A percentile compares a stretch with the other conserved stretches of the same genome.
phyloP scores from a whole-genome alignment of 1,284 basidiomycete genomes.

The Ceratobasidium sp. region DNA sequence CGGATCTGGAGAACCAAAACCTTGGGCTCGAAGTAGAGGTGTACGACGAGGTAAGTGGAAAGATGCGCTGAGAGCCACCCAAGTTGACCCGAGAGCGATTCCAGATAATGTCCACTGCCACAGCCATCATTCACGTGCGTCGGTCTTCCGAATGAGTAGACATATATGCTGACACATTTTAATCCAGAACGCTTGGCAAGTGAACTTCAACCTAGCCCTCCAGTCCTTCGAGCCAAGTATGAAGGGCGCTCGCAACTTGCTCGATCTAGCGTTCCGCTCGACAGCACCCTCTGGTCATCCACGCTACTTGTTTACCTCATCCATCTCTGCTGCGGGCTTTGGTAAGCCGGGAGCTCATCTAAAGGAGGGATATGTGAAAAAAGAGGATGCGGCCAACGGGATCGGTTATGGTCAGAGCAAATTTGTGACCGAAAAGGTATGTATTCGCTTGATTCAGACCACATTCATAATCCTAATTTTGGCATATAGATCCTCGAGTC shows the following conservation, averaged over 20 bases:
- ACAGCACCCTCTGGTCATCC: conserved; percentile 21
- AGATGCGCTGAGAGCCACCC: neutral
- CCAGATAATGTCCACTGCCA: conserved; percentile 50
- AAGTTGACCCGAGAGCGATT: neutral
- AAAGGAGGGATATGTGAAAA: neutral
- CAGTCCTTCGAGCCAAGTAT: conserved; percentile 48
- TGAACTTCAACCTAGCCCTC: conserved; percentile 49
- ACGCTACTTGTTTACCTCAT: conserved; percentile 43
- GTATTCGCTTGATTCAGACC: neutral
- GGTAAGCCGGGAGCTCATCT: neutral
- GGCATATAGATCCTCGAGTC: conserved; percentile 22
- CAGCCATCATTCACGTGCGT: conserved; percentile 56
- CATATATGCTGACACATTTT: neutral
- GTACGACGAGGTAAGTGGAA: conserved; percentile 53
- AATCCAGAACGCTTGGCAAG: conserved; percentile 53
- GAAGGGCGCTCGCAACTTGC: conserved; percentile 44
- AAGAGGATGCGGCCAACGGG: conserved; percentile 8
- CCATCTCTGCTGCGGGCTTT: conserved; percentile 31
- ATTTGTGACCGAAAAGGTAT: conserved; percentile 43
- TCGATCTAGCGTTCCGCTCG: conserved; percentile 47
- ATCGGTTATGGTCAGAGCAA: conserved; percentile 48
- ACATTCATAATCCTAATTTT: neutral
- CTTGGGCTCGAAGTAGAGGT: conserved; percentile 52
- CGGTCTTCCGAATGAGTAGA: too few relatives aligned
- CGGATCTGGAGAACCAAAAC: conserved; percentile 50